Percentiles rank a stretch among this genome's conserved stretches.
These are phyloP conservation scores for Fistulina hepatica DNA, from an alignment of 1,284 basidiomycete genomes.

Conservation along the genomic window DNA sequence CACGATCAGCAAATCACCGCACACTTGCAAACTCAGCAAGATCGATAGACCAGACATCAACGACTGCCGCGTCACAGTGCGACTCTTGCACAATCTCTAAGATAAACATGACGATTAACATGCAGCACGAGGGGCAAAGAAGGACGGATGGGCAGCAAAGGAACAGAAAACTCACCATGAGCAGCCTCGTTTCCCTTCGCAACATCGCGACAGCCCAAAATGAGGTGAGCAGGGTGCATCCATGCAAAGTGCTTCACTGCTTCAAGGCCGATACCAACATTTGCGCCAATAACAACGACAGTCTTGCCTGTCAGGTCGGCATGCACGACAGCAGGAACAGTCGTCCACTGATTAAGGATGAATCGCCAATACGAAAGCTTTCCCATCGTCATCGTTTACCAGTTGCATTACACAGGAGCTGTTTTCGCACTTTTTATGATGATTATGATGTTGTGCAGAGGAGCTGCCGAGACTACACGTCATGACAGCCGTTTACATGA, in stretches of 20 bases:
- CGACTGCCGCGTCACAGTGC: conserved; percentile 16
- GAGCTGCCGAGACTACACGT: too few relatives aligned
- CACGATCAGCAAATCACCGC: conserved; percentile 19
- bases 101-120: background rate
- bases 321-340: conserved; percentile 21
- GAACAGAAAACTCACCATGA: conserved; percentile 17
- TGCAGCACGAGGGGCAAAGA: background rate
- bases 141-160: background rate
- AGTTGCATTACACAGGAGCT: too few relatives aligned
- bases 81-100: conserved; percentile 20
- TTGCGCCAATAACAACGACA: conserved; percentile 27
- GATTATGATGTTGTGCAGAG: too few relatives aligned
- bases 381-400: too few relatives aligned
- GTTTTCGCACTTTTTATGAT: too few relatives aligned
- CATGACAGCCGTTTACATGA: too few relatives aligned
- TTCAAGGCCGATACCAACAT: conserved; percentile 33
- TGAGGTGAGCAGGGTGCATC: conserved; percentile 29
- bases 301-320: conserved; percentile 24
- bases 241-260: conserved; percentile 32
- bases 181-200: conserved; percentile 27
- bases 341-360: too few relatives aligned
- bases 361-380: too few relatives aligned
- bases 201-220: conserved; percentile 30
- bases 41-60: conserved; percentile 22
- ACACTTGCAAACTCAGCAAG: conserved; percentile 22